phyloP scores from a whole-genome alignment of 495 filamentous ascomycete species.

The Talaromyces trachyspermus region DNA sequence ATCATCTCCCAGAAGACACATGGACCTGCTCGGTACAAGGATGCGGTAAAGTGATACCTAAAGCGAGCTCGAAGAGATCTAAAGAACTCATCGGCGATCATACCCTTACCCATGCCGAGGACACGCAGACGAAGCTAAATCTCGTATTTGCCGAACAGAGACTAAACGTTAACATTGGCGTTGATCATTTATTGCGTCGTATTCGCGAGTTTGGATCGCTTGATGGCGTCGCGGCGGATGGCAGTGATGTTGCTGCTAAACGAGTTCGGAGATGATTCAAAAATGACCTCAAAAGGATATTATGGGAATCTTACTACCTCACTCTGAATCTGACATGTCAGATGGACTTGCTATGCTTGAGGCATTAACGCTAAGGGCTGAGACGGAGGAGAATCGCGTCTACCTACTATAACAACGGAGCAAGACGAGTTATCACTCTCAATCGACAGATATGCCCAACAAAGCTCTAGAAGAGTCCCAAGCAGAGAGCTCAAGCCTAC shows the following conservation, averaged over 20 bases:
- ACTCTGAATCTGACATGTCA: no score
- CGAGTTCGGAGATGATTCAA: constrained; percentile 3
- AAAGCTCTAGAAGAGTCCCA: no score
- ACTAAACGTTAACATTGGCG: constrained; percentile 31
- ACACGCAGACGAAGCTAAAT: constrained; percentile 51
- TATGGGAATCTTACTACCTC: no score
- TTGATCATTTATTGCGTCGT: constrained; percentile 30
- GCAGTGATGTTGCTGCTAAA: constrained; percentile 3
- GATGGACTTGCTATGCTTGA: neutral
- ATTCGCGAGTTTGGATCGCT: constrained; percentile 23
- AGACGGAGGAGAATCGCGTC: no score
- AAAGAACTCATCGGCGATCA: constrained; percentile 57
- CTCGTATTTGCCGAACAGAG: constrained; percentile 44
- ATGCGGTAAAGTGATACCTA: constrained; percentile 56
- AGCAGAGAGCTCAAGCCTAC: no score
- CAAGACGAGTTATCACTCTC: no score
- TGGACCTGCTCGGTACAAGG: constrained; percentile 66
- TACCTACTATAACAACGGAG: no score
- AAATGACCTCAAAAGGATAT: no score
- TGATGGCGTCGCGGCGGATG: constrained; percentile 8
- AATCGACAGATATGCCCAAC: no score
- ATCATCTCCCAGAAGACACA: constrained; percentile 50
- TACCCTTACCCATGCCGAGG: constrained; percentile 56
- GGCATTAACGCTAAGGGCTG: no score
- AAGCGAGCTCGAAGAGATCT: constrained; percentile 47